Conservation (phyloP, 202 grass and related monocot species). For the Dendrocalamus latiflorus region DNA sequence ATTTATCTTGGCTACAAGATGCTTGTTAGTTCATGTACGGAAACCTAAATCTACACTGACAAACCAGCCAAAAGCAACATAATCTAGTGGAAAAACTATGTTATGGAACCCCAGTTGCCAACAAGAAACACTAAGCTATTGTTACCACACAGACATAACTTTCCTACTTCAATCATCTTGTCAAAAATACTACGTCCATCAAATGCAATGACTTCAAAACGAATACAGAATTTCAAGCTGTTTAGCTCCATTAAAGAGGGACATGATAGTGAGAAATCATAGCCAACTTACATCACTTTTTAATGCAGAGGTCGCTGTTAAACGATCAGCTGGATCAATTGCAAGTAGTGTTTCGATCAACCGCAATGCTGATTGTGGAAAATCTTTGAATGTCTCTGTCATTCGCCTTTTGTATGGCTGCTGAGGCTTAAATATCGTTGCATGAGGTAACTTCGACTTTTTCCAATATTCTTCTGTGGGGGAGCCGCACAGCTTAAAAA, state of each 20-base stretch:
- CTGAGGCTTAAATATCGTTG: conserved; percentile 91
- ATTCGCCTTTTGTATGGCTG: conserved; percentile 80
- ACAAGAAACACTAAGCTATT: background rate
- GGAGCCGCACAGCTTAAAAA: conserved; percentile 90
- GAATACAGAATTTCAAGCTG: background rate
- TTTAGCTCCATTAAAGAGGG: background rate
- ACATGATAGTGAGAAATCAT: conserved; percentile 1
- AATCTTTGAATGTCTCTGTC: conserved; percentile 75
- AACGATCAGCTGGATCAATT: conserved; percentile 80
- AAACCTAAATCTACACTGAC: background rate
- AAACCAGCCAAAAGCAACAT: background rate
- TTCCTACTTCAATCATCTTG: background rate
- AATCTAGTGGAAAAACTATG: conserved; percentile 8
- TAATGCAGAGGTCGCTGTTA: conserved; percentile 68
- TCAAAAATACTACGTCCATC: background rate
- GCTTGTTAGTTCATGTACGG: background rate
- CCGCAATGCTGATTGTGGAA: conserved; percentile 68
- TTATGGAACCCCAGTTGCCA: background rate
- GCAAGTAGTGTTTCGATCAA: conserved; percentile 85
- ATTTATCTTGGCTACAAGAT: background rate
- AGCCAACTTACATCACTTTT: conserved; percentile 71
- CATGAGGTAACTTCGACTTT: conserved; percentile 75
- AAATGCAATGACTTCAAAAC: background rate
- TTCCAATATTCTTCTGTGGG: conserved; percentile 94
- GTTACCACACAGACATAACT: background rate